Evolutionary conservation across 1,284 basidiomycete species (phyloP), one percentile per base, ranked within the genome.

Genomic region (Puccinia polysora): DNA sequence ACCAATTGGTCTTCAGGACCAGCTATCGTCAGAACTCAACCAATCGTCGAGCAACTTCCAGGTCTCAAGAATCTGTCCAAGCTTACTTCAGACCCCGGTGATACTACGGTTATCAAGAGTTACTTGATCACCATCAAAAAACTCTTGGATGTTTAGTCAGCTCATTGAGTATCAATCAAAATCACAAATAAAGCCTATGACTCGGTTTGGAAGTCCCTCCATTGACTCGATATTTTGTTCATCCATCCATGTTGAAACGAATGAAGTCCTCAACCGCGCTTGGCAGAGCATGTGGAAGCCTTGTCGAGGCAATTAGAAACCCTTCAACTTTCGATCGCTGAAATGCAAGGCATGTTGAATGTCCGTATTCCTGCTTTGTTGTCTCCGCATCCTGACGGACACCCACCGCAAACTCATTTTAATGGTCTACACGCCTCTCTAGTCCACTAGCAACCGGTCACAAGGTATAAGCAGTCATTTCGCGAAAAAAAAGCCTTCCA

Each of bases 211-310:
- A n/a, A n/a, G n/a, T n/a, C n/a, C n/a, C n/a, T 15, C 30, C 23
- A 12, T 25, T 47, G 28, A 58, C 18, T 34, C 6, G 20, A 30
- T n/a, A 7, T 32, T 47, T 28, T 55, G 15, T 36, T 63, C 25
- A n/a, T 43, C 4, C 47, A 18, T 25, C 23, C 14, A 20, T 18
- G 18, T 38, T 43, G 32, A 45, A 60, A 5, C 20, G 14, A 45
- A 60, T 18, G 8, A 34, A 72, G 70, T 65, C 70, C 70, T 49
- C 49, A 55, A 53, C 70, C 70, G 30, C 59, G 70, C 36, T 38
- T 72, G n/a, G 62, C 34, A 34, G 70, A 72, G n/a, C 70, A 72
- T 47, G 70, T 72, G 2, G 30, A 64, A 45, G 60, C 50, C 23
- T 34, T 72, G 36, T 53, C 60, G 2, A 55, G 70, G 65, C 70